Base-by-base conservation (phyloP, 352 stramenopile genomes). In the Globisporangium radiosum region DNA sequence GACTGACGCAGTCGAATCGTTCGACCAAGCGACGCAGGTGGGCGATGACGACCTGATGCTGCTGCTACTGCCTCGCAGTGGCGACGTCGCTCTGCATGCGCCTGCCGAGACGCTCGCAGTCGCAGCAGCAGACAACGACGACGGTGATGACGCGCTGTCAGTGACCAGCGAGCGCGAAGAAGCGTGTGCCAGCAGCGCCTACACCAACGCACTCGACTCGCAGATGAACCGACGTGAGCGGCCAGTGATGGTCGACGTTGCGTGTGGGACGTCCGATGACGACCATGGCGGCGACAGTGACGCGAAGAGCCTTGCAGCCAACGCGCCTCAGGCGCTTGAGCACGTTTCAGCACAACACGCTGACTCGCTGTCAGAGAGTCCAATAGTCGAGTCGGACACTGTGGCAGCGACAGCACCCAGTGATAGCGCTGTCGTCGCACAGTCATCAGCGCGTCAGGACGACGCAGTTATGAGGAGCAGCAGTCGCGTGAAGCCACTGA, bases 231-330 rank as follows among this genome's bases (percentile, higher is more conserved):
- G 15, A 4, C 47, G 17, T 13, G 19, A 48, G 40, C 25, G 10
- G 8, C 54, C 42, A 13, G n/a, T 17, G 14, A 61, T 51, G 19
- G 54, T 47, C 7, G 49, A 44, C 39, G 53, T 19, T 47, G 15
- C 59, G 8, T 56, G 44, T 33, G 58, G 63, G 5, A 52, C 36
- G 0, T 39, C 48, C 7, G 43, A 57, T 11, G 38, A 54, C 42
- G 36, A 17, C 7, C 47, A 48, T 9, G 19, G 17, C 7, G 44
- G 7, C 45, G n/a, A n/a, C 45, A 50, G 10, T 19, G n/a, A 19
- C 25, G 25, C 25, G 25, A 33, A 33, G 25, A 33, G 25, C 1
- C 25, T 3, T 33, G 25, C 25, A 33, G 25, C 25, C 25, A 33
- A 3, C 25, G 25, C 25, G 25, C 25, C 25, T 33, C 25, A 33